Base-by-base conservation (phyloP, 2,329 filamentous ascomycete species). In the Rhexocercosporidium sp. region DNA sequence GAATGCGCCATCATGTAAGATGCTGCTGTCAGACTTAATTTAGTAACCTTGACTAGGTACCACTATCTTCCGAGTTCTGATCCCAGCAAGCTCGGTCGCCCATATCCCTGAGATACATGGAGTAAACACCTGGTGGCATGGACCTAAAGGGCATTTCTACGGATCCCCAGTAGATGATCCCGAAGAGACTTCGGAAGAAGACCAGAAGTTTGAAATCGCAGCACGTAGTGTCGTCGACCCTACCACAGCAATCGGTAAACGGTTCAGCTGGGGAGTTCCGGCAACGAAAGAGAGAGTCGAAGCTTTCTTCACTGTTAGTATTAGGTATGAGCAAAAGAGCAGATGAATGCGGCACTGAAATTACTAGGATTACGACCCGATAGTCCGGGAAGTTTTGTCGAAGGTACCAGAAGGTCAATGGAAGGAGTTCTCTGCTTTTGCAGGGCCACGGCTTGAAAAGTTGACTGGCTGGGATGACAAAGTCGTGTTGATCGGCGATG, bases 401-500 rank as follows among this genome's bases (percentile, higher is more conserved):
- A 71, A 74, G 20, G 81, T 83, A 0, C 77, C 79, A 0, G 70
- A 78, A 66, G 77, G 79, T 71, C 20, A 57, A 18, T 84, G 83
- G 82, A 79, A 79, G 27, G 82, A 84, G 59, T 84, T 84, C 47
- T 79, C 82, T 3, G 79, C 82, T 0, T 84, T 84, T 63, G 79
- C 82, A 0, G 82, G 83, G 0, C 82, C 82, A 0, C 79, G 82
- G 41, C 70, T 84, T 20, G 69, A 77, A 8, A 75, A 74, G 1
- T 73, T 84, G 3, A 80, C 74, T 1, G 79, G 76, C 2, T 84
- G 80, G 77, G 75, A 80, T 49, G 57, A 47, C 3, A 81, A 81
- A 61, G 71, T 86, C 2, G 85, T 82, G 6, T 78, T 87, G 3
- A 80, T 87, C 0, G 85, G 85, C 9, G 85, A 88, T 69, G 81